These are phyloP conservation scores for Aspergillus carbonarius DNA, from an alignment of 2,329 filamentous ascomycete genomes.

Conservation along the genomic window DNA sequence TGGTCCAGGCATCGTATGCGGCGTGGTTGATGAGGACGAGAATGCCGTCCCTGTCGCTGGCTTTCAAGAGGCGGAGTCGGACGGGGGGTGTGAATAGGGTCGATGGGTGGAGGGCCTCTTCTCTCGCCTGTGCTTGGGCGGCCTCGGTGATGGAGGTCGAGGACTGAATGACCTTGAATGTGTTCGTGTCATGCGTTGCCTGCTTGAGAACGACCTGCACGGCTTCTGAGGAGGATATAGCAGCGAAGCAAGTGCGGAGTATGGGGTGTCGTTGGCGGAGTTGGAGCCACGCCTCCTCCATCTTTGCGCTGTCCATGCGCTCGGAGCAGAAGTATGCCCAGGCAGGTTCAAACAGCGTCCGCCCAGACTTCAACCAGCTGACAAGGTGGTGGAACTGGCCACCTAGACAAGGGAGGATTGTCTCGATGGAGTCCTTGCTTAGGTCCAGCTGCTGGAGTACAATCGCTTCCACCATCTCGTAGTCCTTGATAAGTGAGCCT, in stretches of 20 bases:
- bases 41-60: slow-evolving; percentile 28
- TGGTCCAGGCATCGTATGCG: slow-evolving; percentile 39
- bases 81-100: slow-evolving; percentile 33
- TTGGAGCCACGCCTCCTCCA: slow-evolving; percentile 29
- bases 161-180: slow-evolving; percentile 25
- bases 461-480: slow-evolving; percentile 8
- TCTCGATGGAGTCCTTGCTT: slow-evolving; percentile 23
- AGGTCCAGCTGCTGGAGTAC: slow-evolving; percentile 19
- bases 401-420: slow-evolving; percentile 31
- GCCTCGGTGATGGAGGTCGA: slow-evolving; percentile 12
- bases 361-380: slow-evolving; percentile 33
- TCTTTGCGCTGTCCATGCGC: slow-evolving; percentile 24
- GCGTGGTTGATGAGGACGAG: slow-evolving; percentile 36
- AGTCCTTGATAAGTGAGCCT: slow-evolving; percentile 16
- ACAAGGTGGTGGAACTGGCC: slow-evolving; percentile 35
- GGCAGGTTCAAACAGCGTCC: slow-evolving; percentile 32
- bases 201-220: slow-evolving; percentile 34
- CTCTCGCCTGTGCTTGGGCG: slow-evolving; percentile 20
- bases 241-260: slow-evolving; percentile 36
- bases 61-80: slow-evolving; percentile 29
- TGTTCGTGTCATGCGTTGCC: slow-evolving; percentile 11
- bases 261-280: slow-evolving; percentile 34
- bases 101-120: slow-evolving; percentile 28
- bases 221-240: slow-evolving; percentile 23
- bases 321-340: slow-evolving; percentile 29